phyloP scores from a whole-genome alignment of 192 early-diverging fungal species.

The Entrophospora sp. region DNA sequence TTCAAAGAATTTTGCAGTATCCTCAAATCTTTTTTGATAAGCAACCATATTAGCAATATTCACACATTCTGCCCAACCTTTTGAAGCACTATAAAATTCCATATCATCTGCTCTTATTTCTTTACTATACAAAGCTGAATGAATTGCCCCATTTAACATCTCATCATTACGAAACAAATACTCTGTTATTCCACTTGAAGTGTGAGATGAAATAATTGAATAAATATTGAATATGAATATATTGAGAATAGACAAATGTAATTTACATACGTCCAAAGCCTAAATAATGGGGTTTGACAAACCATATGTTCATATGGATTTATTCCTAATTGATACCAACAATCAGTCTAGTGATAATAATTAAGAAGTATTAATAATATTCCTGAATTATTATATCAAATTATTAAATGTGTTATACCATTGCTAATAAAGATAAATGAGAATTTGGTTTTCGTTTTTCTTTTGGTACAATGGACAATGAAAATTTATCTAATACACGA shows the following conservation, averaged over 20 bases:
- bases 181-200: constrained; percentile 76
- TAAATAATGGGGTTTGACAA: constrained; percentile 92
- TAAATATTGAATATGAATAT: not conserved
- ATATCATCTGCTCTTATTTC: constrained; percentile 73
- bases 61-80: constrained; percentile 92
- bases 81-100: constrained; percentile 86
- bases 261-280: constrained; percentile 70
- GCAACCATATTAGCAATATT: constrained; percentile 70
- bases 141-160: constrained; percentile 80
- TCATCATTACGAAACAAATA: constrained; percentile 77
- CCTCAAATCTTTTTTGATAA: constrained; percentile 77
- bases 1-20: constrained; percentile 75
- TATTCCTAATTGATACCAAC: constrained; percentile 77
- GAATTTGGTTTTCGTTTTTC: constrained; percentile 72
- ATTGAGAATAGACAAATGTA: not conserved
- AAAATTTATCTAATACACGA: constrained; percentile 75
- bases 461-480: constrained; percentile 72
- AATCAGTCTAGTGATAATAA: constrained; percentile 56
- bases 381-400: no score
- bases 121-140: constrained; percentile 66
- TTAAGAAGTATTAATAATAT: not conserved
- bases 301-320: constrained; percentile 93
- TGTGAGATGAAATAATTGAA: not conserved
- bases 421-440: constrained; percentile 86
- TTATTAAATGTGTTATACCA: no score